A percentile compares a stretch with the other conserved stretches of the same genome.
Conservation (phyloP, 257 asterid species). For the Capsicum chinense region DNA sequence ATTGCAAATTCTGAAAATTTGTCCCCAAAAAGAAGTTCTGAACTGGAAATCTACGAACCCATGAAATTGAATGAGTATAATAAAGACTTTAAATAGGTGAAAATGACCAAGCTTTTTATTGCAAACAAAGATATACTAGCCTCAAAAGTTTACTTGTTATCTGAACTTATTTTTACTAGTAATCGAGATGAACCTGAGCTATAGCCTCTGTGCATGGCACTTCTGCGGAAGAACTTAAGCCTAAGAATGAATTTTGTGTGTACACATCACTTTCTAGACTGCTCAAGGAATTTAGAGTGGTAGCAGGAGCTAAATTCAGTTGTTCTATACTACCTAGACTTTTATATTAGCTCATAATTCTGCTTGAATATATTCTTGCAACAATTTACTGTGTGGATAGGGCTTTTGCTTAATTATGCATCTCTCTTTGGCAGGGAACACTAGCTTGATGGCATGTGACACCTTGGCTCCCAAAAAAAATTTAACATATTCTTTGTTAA, state of each 20-base stretch:
- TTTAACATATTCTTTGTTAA: not conserved
- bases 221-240: not conserved
- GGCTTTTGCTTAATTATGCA: not conserved
- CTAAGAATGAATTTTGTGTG: constrained; percentile 1
- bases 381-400: not conserved
- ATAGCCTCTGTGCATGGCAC: constrained; percentile 13
- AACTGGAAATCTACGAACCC: not conserved
- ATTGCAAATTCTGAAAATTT: not conserved
- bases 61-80: constrained; percentile 16
- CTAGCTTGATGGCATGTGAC: constrained; percentile 15
- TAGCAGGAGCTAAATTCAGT: constrained; percentile 1
- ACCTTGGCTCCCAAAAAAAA: not conserved
- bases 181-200: constrained; percentile 5
- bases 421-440: constrained; percentile 10
- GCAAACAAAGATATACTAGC: not conserved
- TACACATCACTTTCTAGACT: not conserved
- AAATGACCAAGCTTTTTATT: not conserved
- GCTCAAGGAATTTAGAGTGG: constrained; percentile 20
- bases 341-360: constrained; percentile 4
- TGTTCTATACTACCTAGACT: not conserved
- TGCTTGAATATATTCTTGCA: not conserved
- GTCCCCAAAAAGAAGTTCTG: not conserved
- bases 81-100: constrained; percentile 11
- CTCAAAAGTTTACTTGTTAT: not conserved
- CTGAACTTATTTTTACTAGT: not conserved